Evolutionary conservation across 768 basidiomycete genomes (phyloP).

Genomic region (Symmetrospora coprosmae): DNA sequence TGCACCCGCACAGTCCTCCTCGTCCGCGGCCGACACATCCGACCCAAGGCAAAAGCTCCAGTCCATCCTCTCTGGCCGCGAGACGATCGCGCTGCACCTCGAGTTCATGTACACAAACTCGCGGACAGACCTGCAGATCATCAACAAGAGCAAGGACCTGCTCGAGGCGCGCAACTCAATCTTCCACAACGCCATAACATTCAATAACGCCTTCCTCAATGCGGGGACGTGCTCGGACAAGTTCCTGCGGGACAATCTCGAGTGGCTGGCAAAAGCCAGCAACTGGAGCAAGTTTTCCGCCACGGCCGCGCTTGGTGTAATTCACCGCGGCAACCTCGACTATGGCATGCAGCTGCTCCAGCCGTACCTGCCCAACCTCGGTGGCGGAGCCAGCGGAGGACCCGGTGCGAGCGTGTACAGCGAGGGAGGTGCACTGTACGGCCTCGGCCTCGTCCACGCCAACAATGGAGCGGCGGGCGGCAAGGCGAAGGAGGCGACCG

Average conservation of each 20-base stretch:
- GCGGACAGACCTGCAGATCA: slow-evolving; percentile 73
- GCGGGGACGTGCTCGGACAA: slow-evolving; percentile 91
- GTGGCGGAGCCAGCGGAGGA: slow-evolving; percentile 48
- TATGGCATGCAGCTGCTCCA: slow-evolving; percentile 82
- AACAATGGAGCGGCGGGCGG: slow-evolving; percentile 51
- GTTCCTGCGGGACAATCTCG: slow-evolving; percentile 87
- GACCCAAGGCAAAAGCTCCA: slow-evolving; percentile 9
- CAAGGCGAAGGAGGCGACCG: slow-evolving; percentile 27
- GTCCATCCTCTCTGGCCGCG: slow-evolving; percentile 69
- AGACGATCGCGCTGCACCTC: slow-evolving; percentile 79
- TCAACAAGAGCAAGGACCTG: slow-evolving; percentile 85
- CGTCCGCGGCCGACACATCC: slow-evolving; percentile 6
- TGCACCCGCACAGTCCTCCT: slow-evolving; percentile 36
- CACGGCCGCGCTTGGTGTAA: slow-evolving; percentile 89
- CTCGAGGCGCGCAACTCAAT: slow-evolving; percentile 89
- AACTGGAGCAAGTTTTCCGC: slow-evolving; percentile 99
- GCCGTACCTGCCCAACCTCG: slow-evolving; percentile 70
- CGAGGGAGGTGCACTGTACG: slow-evolving; percentile 92
- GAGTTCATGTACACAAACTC: slow-evolving; percentile 93
- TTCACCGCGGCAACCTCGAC: slow-evolving; percentile 91
- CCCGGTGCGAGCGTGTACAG: slow-evolving; percentile 65
- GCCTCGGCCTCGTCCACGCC: slow-evolving; percentile 84
- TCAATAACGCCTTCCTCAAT: slow-evolving; percentile 96
- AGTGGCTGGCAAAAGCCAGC: slow-evolving; percentile 84
- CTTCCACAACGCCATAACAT: slow-evolving; percentile 88